Evolutionary conservation across 305 asterid genomes (phyloP), one percentile per base, ranked within the genome.

Genomic region (Petunia hybrid): DNA sequence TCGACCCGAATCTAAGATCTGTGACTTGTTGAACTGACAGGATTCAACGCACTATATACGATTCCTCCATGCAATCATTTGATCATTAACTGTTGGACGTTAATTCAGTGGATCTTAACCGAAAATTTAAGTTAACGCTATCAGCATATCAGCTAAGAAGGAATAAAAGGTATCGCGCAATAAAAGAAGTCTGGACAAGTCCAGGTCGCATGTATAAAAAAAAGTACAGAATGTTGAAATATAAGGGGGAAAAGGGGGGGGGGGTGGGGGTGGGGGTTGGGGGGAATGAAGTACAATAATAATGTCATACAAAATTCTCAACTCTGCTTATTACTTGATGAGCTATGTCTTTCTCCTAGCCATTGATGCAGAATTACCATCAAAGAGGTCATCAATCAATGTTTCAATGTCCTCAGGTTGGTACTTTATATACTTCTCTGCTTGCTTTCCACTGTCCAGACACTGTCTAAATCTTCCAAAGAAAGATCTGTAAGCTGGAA

Each of bases 401-500:
- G 88, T 80, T 89, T 95, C 99, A 63, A 95, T 82, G 79, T 95
- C 99, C 81, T 95, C 99, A 0, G 99, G 97, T 67, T 92, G 98
- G 57, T 95, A 90, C 40, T 93, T 95, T 2, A 95, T 89, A 62
- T 92, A 95, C 91, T 91, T 92, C 6, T 91, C 96, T 0, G 85
- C 88, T 31, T 89, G 89, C 79, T 84, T 93, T 16, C 90, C 85
- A 46, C 76, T 82, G 3, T 91, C 94, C 82, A 95, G 66, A 46
- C 83, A 81, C n/a, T 91, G 98, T 59, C 84, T 85, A 88, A 95
- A 93, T 80, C 97, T 83, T 51, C 95, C 98, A 0, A 91, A 80
- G 60, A 95, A 95, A 0, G 97, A 85, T 0, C 99, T 89, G 83
- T 95, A 95, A 0, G 99, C 99, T 55, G 99, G 98, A 9, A 95